Conservation (phyloP, 306 rosid species). For the Pachyrhizus erosus region DNA sequence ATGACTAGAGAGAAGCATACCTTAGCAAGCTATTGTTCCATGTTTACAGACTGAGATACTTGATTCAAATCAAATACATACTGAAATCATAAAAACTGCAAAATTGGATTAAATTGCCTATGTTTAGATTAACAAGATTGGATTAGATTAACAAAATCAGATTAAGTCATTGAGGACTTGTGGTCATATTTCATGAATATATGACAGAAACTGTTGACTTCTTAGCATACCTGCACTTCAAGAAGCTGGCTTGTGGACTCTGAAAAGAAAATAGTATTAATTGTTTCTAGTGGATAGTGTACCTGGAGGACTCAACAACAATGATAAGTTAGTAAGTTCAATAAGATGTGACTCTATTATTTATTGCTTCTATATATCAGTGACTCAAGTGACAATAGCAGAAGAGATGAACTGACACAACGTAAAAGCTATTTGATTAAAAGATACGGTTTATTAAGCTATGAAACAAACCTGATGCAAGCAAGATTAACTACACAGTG, state of each 20-base stretch:
- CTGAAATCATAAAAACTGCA: too few relatives aligned
- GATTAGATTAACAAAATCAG: too few relatives aligned
- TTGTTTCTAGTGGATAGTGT: conserved; percentile 86
- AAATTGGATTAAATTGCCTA: too few relatives aligned
- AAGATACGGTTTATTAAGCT: background rate
- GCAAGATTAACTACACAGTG: conserved; percentile 94
- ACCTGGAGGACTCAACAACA: conserved; percentile 60
- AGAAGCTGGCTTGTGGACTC: conserved; percentile 85
- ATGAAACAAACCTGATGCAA: conserved; percentile 78
- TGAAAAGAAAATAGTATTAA: conserved; percentile 62
- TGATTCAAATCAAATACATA: too few relatives aligned
- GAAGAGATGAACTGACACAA: conserved; percentile 7
- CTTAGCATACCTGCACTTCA: conserved; percentile 74
- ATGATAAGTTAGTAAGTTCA: background rate
- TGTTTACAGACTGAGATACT: too few relatives aligned
- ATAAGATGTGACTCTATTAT: background rate
- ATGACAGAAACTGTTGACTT: background rate
- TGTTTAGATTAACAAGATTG: too few relatives aligned
- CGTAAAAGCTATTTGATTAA: background rate
- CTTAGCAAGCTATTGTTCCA: too few relatives aligned
- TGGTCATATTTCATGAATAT: too few relatives aligned
- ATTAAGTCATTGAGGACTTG: too few relatives aligned
- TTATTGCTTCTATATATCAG: conserved; percentile 15
- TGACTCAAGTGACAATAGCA: background rate
- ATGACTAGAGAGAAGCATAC: too few relatives aligned